Base-by-base conservation (phyloP, 352 stramenopile genomes). In the Phytophthora pinifolia region DNA sequence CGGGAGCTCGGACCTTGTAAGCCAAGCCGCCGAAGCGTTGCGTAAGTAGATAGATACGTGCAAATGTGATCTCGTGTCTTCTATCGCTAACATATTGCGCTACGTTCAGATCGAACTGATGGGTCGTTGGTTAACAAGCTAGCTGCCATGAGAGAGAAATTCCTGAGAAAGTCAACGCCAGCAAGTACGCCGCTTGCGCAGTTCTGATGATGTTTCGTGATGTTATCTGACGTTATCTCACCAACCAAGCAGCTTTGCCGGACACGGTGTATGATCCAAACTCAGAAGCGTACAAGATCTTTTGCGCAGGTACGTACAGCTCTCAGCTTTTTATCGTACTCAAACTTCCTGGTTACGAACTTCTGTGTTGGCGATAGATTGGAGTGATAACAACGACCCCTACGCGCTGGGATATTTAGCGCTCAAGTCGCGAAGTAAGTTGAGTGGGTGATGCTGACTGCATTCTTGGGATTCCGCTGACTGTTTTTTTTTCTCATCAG, bases 251-350 rank as follows among this genome's bases (percentile, higher is more conserved):
- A 91, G 81, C 78, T 57, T 59, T 91, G 4, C 81, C 81, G 4
- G 66, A 70, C 27, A 58, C 64, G 9, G 62, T 91, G 37, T 88
- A 74, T 51, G 73, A 92, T 38, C 34, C 62, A n/a, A 53, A 39
- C 0, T 88, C 81, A 2, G 61, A 75, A 33, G 75, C 75, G 13
- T 56, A 88, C 67, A 89, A 88, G 48, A 80, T 89, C 36, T 92
- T 92, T 44, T 79, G 58, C 12, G 62, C 81, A 46, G 67, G 81
- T 90, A 44, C 48, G n/a, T 38, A 46, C 12, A 35, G 14, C 25
- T 35, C 14, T 36, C 3, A 33, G 15, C 13, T 9, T 46, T 34
- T 9, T 52, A 33, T 27, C 31, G 37, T n/a, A 12, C 2, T 18
- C 38, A 35, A 15, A 45, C 45, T 54, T 37, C 25, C 43, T 31